phyloP scores from a whole-genome alignment of 176 grass and related monocot species.

The Oryza longistaminata region DNA sequence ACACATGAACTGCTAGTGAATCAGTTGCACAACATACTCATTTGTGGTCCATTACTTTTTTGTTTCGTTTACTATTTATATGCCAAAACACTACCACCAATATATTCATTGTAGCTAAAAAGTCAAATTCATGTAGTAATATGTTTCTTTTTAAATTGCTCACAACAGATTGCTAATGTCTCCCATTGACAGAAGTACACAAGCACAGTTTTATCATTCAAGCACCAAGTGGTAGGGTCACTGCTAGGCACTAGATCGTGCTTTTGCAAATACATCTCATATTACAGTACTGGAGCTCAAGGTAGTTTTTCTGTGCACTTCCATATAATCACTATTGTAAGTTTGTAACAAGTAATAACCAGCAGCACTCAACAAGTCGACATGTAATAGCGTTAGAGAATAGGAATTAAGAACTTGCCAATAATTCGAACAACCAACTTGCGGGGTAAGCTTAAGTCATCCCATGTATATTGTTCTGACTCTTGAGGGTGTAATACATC shows the following conservation, averaged over 20 bases:
- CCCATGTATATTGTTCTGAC: conserved; percentile 71
- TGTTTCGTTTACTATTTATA: conserved; percentile 14
- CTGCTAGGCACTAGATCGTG: neutral
- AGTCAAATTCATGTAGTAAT: neutral
- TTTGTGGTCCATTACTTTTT: neutral
- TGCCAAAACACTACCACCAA: neutral
- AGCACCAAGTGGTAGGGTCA: neutral
- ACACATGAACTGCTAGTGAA: conserved; percentile 27
- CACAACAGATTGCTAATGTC: neutral
- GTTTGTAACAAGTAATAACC: conserved; percentile 19
- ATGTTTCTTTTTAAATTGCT: neutral
- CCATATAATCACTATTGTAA: neutral
- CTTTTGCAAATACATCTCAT: conserved; percentile 18
- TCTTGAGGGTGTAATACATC: conserved; percentile 65
- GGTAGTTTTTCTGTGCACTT: neutral
- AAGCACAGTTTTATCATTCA: conserved; percentile 19
- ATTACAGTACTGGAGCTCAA: conserved; percentile 9
- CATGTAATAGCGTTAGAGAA: conserved; percentile 4
- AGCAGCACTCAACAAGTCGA: conserved; percentile 22
- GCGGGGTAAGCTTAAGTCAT: conserved; percentile 76
- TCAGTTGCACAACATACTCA: neutral
- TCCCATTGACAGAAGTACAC: neutral
- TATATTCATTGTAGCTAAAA: neutral
- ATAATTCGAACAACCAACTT: conserved; percentile 74
- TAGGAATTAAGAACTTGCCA: conserved; percentile 51